A percentile compares a stretch with the other conserved stretches of the same genome.
Conservation (phyloP, 345 rosid species). For the Theobroma cacao region DNA sequence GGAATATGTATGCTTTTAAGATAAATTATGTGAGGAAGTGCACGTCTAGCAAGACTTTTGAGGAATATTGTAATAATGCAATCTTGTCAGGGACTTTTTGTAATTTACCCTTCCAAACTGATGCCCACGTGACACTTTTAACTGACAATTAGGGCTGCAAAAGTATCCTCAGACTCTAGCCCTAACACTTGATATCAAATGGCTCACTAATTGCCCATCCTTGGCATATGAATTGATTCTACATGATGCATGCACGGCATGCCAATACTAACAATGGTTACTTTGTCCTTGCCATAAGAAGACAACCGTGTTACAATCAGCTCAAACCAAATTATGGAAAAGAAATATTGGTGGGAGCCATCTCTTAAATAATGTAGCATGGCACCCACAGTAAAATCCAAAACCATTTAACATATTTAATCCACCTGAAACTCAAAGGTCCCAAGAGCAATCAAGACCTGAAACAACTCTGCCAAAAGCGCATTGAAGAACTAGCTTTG, state of each 20-base stretch:
- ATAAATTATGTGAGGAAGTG: background rate
- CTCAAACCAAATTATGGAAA: background rate
- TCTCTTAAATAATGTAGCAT: background rate
- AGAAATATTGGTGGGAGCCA: background rate
- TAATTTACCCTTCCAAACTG: background rate
- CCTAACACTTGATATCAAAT: background rate
- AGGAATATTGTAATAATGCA: background rate
- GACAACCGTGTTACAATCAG: background rate
- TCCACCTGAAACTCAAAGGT: too few species aligned
- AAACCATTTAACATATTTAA: background rate
- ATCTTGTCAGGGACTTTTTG: background rate
- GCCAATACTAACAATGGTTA: background rate
- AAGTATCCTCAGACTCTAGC: background rate
- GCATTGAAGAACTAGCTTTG: background rate
- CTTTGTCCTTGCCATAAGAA: background rate
- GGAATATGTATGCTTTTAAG: background rate
- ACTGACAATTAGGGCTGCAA: background rate
- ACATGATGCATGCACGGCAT: background rate
- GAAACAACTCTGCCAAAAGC: background rate
- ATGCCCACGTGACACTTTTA: background rate
- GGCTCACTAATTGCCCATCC: background rate
- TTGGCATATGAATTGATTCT: background rate
- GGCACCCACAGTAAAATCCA: background rate
- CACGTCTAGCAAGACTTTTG: background rate
- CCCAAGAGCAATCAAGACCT: background rate